phyloP scores from a whole-genome alignment of 1,139 yeast species.

The Sporopachydermia cereana region DNA sequence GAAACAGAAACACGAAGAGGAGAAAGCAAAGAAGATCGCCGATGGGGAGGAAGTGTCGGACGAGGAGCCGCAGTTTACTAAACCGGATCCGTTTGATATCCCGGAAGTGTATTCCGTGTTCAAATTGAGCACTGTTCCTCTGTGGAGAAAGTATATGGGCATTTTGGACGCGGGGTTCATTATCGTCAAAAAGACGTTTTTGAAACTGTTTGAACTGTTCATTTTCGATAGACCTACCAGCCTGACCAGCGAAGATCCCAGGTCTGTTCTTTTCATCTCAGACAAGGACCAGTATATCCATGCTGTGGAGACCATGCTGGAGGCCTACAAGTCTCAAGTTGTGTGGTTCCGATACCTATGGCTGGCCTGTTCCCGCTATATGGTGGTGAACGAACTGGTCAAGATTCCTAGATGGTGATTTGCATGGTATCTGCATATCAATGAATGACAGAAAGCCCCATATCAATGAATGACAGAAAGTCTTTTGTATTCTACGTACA shows the following conservation, averaged over 20 bases:
- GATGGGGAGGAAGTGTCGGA: conserved; percentile 9
- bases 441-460: conserved; percentile 10
- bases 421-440: too few relatives aligned
- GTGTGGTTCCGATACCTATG: conserved; percentile 93
- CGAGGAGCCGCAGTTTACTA: conserved; percentile 7
- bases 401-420: conserved; percentile 11
- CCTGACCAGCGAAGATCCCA: conserved; percentile 7
- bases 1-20: conserved; percentile 8
- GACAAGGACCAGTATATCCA: conserved; percentile 48
- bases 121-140: conserved; percentile 25
- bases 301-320: conserved; percentile 64
- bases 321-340: conserved; percentile 83
- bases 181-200: conserved; percentile 13
- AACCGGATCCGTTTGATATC: conserved; percentile 8
- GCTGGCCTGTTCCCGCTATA: conserved; percentile 65
- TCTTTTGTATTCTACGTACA: conserved; percentile 12
- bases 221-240: conserved; percentile 6
- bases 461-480: conserved; percentile 12
- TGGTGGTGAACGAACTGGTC: conserved; percentile 54
- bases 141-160: conserved; percentile 25
- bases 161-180: conserved; percentile 19
- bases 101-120: conserved; percentile 14
- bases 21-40: conserved; percentile 9
- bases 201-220: conserved; percentile 17
- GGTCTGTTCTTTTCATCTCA: conserved; percentile 27